These are phyloP conservation scores for Chondrus crispus DNA, from an alignment of 23 red algal genomes.

Conservation along the genomic window DNA sequence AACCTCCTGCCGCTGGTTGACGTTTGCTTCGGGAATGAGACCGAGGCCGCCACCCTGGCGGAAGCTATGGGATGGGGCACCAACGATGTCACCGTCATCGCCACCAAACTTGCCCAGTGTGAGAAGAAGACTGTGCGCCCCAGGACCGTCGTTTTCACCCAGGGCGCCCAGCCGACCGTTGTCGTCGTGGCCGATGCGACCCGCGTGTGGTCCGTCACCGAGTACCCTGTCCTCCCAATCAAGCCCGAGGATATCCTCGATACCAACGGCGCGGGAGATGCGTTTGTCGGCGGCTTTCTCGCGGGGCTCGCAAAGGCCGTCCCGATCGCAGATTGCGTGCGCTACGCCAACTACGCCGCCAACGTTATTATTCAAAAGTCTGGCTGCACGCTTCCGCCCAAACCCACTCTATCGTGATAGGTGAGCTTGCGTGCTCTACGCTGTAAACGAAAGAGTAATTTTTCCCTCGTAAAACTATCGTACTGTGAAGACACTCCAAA, in stretches of 20 bases:
- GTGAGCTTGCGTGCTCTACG: too few species aligned
- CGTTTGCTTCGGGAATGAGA: conserved; percentile 97
- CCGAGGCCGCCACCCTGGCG: conserved; percentile 81
- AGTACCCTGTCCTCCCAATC: conserved; percentile 73
- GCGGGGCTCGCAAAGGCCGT: conserved; percentile 54
- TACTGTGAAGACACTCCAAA: too few species aligned
- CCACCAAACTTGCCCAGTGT: conserved; percentile 65
- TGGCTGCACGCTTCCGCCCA: conserved; percentile 79
- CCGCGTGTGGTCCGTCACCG: conserved; percentile 73
- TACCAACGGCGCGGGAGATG: conserved; percentile 99
- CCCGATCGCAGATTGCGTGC: conserved; percentile 69
- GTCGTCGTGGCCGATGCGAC: conserved; percentile 75
- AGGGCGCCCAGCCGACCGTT: conserved; percentile 82
- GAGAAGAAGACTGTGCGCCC: conserved; percentile 76
- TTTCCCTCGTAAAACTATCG: too few species aligned
- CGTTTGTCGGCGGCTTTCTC: conserved; percentile 96
- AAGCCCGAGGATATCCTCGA: conserved; percentile 80
- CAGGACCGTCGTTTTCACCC: conserved; percentile 95
- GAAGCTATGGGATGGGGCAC: conserved; percentile 77
- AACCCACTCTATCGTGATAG: neutral
- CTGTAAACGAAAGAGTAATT: too few species aligned
- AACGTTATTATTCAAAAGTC: conserved; percentile 90
- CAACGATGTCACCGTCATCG: conserved; percentile 62
- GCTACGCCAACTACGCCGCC: conserved; percentile 87
- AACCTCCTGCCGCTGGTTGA: conserved; percentile 86